These are phyloP conservation scores for Selaginella tamariscina DNA, from an alignment of 75 land plant genomes.

Conservation along the genomic window DNA sequence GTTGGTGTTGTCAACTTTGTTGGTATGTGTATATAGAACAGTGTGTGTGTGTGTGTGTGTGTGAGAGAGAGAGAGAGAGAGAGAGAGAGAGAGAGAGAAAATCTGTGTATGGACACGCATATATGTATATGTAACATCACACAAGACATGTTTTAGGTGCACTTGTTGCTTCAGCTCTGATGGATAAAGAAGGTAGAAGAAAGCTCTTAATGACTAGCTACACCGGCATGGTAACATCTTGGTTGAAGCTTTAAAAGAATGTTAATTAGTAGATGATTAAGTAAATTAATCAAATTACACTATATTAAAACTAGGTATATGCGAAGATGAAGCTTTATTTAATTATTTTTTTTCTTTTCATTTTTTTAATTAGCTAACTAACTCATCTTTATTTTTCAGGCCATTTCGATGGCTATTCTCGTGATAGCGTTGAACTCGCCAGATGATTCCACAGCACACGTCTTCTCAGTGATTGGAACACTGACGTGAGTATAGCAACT, in stretches of 20 bases:
- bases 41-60: neutral
- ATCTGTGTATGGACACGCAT: too few species aligned
- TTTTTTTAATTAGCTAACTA: neutral
- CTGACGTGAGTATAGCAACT: slow-evolving; percentile 43
- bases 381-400: slow-evolving; percentile 36
- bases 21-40: slow-evolving; percentile 41
- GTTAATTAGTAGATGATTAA: neutral
- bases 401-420: slow-evolving; percentile 56
- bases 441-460: slow-evolving; percentile 37
- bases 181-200: slow-evolving; percentile 79
- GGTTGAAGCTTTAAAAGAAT: neutral
- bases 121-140: neutral
- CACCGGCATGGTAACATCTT: slow-evolving; percentile 55
- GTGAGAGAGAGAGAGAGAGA: slow-evolving; percentile 1
- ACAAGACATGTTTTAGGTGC: slow-evolving; percentile 39
- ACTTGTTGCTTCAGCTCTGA: slow-evolving; percentile 53
- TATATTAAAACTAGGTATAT: neutral
- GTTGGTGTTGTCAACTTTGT: slow-evolving; percentile 70
- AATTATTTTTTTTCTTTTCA: neutral
- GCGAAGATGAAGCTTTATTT: neutral
- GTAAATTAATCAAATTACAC: slow-evolving; percentile 13
- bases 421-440: slow-evolving; percentile 39
- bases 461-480: slow-evolving; percentile 58
- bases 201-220: slow-evolving; percentile 78
- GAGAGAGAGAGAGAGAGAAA: neutral